Base-by-base conservation (phyloP, 2,329 filamentous ascomycete genomes). In the Epicoccum nigrum region DNA sequence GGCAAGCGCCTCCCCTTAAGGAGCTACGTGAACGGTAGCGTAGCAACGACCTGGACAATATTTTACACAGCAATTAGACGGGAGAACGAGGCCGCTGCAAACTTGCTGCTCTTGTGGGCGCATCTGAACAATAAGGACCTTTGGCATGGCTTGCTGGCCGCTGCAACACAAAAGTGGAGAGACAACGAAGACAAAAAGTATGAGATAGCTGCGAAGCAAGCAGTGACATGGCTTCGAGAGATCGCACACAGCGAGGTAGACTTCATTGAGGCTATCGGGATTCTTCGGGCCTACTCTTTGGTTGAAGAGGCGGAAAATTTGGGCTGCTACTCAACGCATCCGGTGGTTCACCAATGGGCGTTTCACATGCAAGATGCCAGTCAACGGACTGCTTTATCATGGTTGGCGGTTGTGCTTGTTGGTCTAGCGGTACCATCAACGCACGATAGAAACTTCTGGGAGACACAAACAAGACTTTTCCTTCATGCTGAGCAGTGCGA, bases 51-150 rank as follows among this genome's bases (percentile, higher is more conserved):
- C 25, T 40, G 38, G 37, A 40, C 17, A 9, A 30, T 40, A 19
- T 40, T 25, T 2, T 40, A 31, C 38, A 19, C 25, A 12, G 61
- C 65, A 30, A 52, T 70, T 0, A 42, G 47, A 37, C 30, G 28
- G 35, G 57, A 39, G 33, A 51, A 54, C 33, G 37, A 56, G 44
- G 43, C 31, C 5, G 59, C 58, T 7, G 62, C 58, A 12, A 60
- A 65, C 19, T 43, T 66, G 23, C 58, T 66, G 15, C 62, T 60
- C 28, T 50, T 65, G 11, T 52, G 43, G 49, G 42, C 49, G 15
- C 30, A 42, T 27, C 37, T 52, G 11, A 32, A 52, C 19, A 62
- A 62, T 25, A 57, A 56, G 46, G 50, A 53, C 42, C 37, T 66
- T 23, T 62, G 56, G 53, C 39, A 58, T 35, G 57, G 42, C 16